phyloP scores from a whole-genome alignment of 2,329 filamentous ascomycete genomes.

The Alternaria ethzedia region DNA sequence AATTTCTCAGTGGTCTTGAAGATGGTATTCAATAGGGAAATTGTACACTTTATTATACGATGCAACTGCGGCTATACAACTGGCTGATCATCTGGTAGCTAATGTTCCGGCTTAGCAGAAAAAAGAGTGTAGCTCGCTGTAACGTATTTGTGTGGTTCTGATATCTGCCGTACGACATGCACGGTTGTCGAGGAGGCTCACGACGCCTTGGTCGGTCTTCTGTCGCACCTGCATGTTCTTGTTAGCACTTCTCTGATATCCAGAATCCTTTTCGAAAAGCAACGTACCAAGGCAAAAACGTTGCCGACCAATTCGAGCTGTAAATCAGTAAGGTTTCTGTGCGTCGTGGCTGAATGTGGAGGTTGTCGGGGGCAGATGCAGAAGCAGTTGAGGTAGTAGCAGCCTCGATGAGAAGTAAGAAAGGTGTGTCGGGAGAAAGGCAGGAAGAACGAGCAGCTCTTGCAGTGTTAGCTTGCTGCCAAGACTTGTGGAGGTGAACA shows the following conservation, averaged over 20 bases:
- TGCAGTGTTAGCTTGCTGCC: not conserved
- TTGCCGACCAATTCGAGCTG: not conserved
- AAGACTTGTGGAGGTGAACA: not conserved
- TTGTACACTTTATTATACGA: too few species aligned
- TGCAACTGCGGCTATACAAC: too few species aligned
- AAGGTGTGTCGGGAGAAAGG: not conserved
- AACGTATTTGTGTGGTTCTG: not conserved
- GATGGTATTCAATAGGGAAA: too few species aligned
- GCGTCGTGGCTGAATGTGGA: not conserved
- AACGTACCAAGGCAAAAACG: not conserved
- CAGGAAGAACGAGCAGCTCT: not conserved
- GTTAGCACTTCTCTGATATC: not conserved
- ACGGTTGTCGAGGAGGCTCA: not conserved
- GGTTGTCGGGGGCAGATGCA: not conserved
- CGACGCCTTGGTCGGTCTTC: not conserved
- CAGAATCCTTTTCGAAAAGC: not conserved
- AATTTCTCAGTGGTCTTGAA: too few species aligned
- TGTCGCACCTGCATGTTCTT: not conserved
- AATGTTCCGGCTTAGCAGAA: not conserved
- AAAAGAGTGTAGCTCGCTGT: not conserved
- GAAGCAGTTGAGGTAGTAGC: not conserved
- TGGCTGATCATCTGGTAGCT: too few species aligned
- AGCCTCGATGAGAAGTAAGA: not conserved
- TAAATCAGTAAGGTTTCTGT: not conserved
- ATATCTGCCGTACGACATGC: not conserved